phyloP scores from a whole-genome alignment of 257 asterid genomes.

The Solanum rostratum region DNA sequence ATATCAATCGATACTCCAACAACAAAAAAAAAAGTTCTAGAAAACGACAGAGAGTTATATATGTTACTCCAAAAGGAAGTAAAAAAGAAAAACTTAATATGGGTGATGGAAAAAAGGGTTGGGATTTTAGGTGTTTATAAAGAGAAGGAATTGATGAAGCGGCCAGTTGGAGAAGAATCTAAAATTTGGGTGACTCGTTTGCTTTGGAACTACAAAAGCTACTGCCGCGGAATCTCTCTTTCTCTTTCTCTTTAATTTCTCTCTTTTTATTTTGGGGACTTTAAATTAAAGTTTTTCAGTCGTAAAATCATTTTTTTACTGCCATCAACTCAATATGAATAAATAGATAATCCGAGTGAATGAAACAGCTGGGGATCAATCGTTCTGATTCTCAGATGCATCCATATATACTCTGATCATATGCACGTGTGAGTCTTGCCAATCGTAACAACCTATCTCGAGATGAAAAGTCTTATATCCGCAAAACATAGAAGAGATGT shows the following conservation, averaged over 20 bases:
- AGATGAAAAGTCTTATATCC: too few species aligned
- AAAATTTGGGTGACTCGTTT: conserved; percentile 13
- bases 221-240: not conserved
- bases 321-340: not conserved
- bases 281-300: not conserved
- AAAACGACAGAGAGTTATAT: not conserved
- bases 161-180: conserved; percentile 8
- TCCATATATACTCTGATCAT: not conserved
- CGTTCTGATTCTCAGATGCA: not conserved
- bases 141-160: not conserved
- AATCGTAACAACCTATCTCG: too few species aligned
- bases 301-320: not conserved
- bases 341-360: not conserved
- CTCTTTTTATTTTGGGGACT: not conserved
- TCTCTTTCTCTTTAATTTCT: not conserved
- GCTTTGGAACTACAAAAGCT: conserved; percentile 3
- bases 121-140: conserved; percentile 1
- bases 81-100: too few species aligned
- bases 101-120: not conserved
- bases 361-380: not conserved
- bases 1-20: too few species aligned
- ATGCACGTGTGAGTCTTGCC: not conserved
- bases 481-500: too few species aligned
- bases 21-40: not conserved
- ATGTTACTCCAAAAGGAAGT: not conserved